phyloP scores from a whole-genome alignment of 352 stramenopile species.

The Plasmopara viticola region DNA sequence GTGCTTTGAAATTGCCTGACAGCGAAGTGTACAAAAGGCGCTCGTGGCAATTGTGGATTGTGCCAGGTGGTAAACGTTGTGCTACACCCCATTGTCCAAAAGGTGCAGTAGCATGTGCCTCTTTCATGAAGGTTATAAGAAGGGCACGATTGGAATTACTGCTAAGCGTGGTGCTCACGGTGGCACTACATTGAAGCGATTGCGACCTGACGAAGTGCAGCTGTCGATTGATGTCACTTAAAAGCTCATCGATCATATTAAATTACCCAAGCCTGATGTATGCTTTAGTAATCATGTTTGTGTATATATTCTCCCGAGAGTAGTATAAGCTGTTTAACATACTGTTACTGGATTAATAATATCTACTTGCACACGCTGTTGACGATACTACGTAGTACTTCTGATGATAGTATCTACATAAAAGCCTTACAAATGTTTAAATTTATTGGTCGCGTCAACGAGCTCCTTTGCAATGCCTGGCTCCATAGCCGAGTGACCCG shows the following conservation, averaged over 20 bases:
- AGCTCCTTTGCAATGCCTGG: constrained; percentile 68
- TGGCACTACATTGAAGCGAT: constrained; percentile 10
- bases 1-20: constrained; percentile 57
- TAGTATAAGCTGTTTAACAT: too few relatives aligned
- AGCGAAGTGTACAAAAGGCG: constrained; percentile 66
- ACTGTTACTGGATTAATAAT: too few relatives aligned
- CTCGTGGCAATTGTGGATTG: constrained; percentile 70
- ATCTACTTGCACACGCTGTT: too few relatives aligned
- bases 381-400: too few relatives aligned
- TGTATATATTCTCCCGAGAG: too few relatives aligned
- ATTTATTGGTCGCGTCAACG: constrained; percentile 65
- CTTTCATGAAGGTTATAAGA: constrained; percentile 81
- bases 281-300: too few relatives aligned
- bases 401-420: not conserved
- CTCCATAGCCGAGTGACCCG: constrained; percentile 70
- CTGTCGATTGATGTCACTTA: constrained; percentile 5
- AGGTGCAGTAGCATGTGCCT: constrained; percentile 68
- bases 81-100: constrained; percentile 55
- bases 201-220: constrained; percentile 13
- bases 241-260: not conserved
- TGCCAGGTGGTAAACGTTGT: constrained; percentile 84
- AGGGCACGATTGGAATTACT: constrained; percentile 21
- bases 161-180: constrained; percentile 13
- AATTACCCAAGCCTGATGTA: too few relatives aligned
- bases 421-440: constrained; percentile 32